Base-by-base conservation (phyloP, 1,284 basidiomycete genomes). In the Cryptococcus sp. region DNA sequence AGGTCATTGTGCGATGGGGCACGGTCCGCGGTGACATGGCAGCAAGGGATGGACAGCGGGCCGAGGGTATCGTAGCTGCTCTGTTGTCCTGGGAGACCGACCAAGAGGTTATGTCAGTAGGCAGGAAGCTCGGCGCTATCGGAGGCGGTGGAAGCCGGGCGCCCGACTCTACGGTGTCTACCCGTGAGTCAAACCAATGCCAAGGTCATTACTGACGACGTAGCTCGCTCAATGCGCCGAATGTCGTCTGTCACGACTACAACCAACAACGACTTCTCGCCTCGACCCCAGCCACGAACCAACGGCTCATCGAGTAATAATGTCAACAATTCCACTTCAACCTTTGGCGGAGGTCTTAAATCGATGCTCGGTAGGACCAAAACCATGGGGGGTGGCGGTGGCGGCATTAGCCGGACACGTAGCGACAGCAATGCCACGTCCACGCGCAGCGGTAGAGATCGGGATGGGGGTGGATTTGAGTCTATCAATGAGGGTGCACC, bases 311-410 rank as follows among this genome's bases (percentile, higher is more conserved):
- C 61, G 5, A 54, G 55, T 39, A 69, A 62, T 51, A 48, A 60
- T 11, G 47, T 10, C 52, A 17, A 40, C 46, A 26, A 26, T 41
- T 11, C 44, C 19, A 40, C 52, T 43, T 49, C 58, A 3, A 59
- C 60, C 2, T 75, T 76, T 39, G 61, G 72, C 3, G 70, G 75
- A 26, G 77, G 76, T 5, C 52, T 80, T 54, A 80, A 80, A 61
- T 78, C 77, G 13, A 76, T 79, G 68, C 66, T 80, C 4, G 69
- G 73, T 8, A 59, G 77, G 26, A 77, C 75, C 34, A 65, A 66
- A 16, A 76, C 75, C 0, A 57, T 71, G 15, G 64, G 61, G 2
- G 61, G 66, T 62, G 43, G 62, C 54, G 11, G 63, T 58, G 7
- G 62, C 61, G 29, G 29, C 29, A 13, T 34, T 13, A 34, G 29